Evolutionary conservation across 78 protist genomes (phyloP), one percentile per base, ranked within the genome.

Genomic region (Polysphondylium violaceum): DNA sequence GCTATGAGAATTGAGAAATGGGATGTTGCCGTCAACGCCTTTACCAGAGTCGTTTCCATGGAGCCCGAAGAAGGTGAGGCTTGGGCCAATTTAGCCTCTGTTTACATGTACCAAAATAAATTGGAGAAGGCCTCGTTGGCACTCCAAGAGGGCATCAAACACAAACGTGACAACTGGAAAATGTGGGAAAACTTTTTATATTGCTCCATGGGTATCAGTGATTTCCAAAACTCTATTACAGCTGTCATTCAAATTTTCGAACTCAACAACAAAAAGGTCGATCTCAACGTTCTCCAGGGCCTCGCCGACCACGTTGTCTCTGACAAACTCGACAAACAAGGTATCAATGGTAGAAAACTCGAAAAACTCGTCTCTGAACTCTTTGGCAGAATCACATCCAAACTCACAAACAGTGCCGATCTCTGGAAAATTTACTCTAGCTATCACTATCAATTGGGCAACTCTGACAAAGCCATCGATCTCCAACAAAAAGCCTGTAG

Each of bases 181-280:
- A 79, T 95, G 71, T 95, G 97, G 97, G 95, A 95, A 58, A 95
- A 95, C 64, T 92, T 53, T 51, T 61, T 89, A 63, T 51, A 65
- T 67, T 86, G 87, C 31, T 76, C 86, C 23, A 78, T 90, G 61
- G 65, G 36, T 9, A 16, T 67, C 3, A 27, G 31, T 29, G 94
- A 88, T 33, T 88, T 41, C 38, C 94, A 88, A 88, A 41, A 55
- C 0, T 69, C 87, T 1, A 56, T 63, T 1, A 33, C 38, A 1
- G 65, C 87, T 31, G 11, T 65, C 8, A 51, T 43, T 33, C 67
- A 67, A 1, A 69, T 88, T 27, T 73, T 88, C 25, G 94, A 88
- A 7, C 21, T 88, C n/a, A 67, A 61, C 16, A 41, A 88, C 36
- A 83, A 83, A 25, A 50, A 36, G 4, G 71, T 88, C 1, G 77